Evolutionary conservation across 1,139 yeast genomes (phyloP).

Genomic region (Protomyces arabidopsidicola): DNA sequence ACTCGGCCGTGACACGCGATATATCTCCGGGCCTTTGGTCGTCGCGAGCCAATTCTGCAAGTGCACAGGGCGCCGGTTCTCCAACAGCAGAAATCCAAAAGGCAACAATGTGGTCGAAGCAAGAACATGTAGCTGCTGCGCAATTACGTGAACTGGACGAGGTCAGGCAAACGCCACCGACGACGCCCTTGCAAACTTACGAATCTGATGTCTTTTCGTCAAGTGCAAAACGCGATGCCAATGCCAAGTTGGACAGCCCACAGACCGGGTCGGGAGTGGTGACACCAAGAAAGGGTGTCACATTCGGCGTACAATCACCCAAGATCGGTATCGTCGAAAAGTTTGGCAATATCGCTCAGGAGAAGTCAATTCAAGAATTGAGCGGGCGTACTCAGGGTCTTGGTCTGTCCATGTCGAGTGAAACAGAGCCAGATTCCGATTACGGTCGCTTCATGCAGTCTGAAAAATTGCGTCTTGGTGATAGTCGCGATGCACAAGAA

Average conservation of each 20-base stretch:
- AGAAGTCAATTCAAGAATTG: neutral
- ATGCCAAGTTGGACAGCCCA: neutral
- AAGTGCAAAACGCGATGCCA: neutral
- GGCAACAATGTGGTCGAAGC: neutral
- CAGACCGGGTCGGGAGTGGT: neutral
- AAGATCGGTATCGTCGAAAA: neutral
- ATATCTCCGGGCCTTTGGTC: neutral
- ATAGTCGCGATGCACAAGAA: neutral
- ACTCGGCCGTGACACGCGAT: neutral
- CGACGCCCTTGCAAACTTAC: neutral
- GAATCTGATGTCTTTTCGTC: neutral
- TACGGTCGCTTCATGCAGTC: constrained; percentile 13
- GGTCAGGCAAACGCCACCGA: neutral
- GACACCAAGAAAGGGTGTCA: neutral
- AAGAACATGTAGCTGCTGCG: neutral
- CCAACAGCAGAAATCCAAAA: neutral
- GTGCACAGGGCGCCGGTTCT: neutral
- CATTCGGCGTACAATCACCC: neutral
- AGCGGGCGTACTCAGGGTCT: neutral
- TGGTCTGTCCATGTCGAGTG: neutral
- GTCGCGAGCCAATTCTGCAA: neutral
- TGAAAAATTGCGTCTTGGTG: neutral
- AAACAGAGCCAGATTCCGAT: constrained; percentile 16
- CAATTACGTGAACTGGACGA: neutral
- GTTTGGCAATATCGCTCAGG: neutral